Evolutionary conservation across 352 stramenopile species (phyloP), one percentile per base, ranked within the genome.

Genomic region (Phytophthora chlamydospora): DNA sequence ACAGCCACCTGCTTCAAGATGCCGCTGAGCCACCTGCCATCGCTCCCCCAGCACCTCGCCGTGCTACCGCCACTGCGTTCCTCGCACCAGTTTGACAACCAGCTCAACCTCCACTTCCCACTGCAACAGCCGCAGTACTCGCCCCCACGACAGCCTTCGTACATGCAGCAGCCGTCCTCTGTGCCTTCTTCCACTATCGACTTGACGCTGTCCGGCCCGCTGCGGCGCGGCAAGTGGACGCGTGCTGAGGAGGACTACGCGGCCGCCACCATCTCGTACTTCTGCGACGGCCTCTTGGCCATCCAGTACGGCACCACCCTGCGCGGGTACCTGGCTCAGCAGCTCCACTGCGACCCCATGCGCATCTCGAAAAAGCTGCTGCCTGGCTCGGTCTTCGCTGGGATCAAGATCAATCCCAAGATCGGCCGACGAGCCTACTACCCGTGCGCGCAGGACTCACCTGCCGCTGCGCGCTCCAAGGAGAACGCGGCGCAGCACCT

Each of bases 351-450:
- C 62, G 76, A 88, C 46, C 83, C 83, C 19, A 91, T 91, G 83
- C 74, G 83, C 13, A 85, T 91, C 58, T 91, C 83, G 36, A 91
- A 91, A 76, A 91, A 91, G 61, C 62, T 91, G 24, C 63, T 90
- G 39, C 78, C 81, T 0, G 81, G 81, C 5, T 76, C 68, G 1
- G 71, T 83, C 27, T 88, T 91, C 43, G 77, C 76, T 29, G 80
- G 76, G 24, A 77, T 91, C 49, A 80, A 83, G 55, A 88, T 91
- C 58, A 84, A 85, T 50, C 77, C 79, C 35, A 91, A 91, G 79
- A 84, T 91, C 42, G 82, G 82, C 1, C 73, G 82, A 17, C 73
- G 82, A 17, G 80, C 82, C 31, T 91, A 88, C 72, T 89, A 85
- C 58, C 79, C 82, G 47, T 82, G 77, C 46, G 66, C 71, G 5